Conservation (phyloP, 371 early-diverging fungal genomes). For the Mucor mucedo region DNA sequence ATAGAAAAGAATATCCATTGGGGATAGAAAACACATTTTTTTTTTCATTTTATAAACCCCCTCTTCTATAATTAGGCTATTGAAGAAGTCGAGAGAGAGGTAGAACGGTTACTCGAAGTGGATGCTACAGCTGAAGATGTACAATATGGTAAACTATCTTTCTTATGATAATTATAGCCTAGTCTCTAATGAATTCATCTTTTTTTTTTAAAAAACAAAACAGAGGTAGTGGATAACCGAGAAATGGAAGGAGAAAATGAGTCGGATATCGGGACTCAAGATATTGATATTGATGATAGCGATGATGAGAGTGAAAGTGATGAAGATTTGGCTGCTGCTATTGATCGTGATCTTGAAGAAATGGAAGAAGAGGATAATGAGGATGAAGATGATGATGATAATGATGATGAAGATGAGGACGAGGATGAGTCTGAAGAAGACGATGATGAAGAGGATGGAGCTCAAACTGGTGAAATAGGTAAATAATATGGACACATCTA, state of each 20-base stretch:
- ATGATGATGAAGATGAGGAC: slow-evolving; percentile 44
- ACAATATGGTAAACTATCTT: slow-evolving; percentile 52
- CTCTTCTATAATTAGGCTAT: slow-evolving; percentile 59
- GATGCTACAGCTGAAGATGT: slow-evolving; percentile 86
- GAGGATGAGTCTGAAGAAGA: slow-evolving; percentile 38
- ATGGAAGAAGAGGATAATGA: slow-evolving; percentile 55
- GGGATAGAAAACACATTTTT: no score
- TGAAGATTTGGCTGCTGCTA: slow-evolving; percentile 51
- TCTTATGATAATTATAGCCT: not conserved
- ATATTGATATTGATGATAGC: slow-evolving; percentile 51
- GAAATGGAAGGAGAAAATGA: slow-evolving; percentile 51
- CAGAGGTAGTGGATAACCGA: slow-evolving; percentile 52
- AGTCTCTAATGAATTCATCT: not conserved
- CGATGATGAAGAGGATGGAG: slow-evolving; percentile 49
- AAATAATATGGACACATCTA: not conserved
- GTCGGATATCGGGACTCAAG: slow-evolving; percentile 53
- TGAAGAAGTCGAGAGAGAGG: slow-evolving; percentile 90
- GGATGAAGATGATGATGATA: slow-evolving; percentile 49
- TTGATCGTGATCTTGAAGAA: slow-evolving; percentile 51
- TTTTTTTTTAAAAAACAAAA: not conserved
- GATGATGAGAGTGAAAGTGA: slow-evolving; percentile 58
- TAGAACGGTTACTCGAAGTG: slow-evolving; percentile 82
- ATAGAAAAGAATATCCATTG: not conserved
- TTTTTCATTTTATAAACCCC: no score
- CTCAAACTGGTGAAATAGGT: slow-evolving; percentile 50